Conservation (phyloP, 169 alveolate species). For the Cryptosporidium parvum region DNA sequence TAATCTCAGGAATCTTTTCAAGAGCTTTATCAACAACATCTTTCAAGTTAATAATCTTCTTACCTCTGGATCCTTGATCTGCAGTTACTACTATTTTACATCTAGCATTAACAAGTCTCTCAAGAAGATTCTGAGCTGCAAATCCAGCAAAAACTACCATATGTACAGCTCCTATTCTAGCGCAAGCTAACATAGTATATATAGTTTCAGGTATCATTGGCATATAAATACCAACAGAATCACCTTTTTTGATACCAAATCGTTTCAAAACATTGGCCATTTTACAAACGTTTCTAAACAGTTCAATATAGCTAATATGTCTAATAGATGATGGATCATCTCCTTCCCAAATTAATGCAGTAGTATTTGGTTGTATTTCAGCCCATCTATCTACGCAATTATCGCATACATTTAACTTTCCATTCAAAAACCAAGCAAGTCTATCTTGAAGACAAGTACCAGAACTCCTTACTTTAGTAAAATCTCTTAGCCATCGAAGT, state of each 20-base stretch:
- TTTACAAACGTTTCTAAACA: slow-evolving; percentile 85
- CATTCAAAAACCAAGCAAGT: slow-evolving; percentile 88
- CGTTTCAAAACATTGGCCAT: slow-evolving; percentile 91
- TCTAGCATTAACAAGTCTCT: slow-evolving; percentile 91
- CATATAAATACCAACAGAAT: slow-evolving; percentile 95
- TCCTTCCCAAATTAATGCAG: slow-evolving; percentile 91
- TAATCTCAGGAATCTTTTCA: slow-evolving; percentile 79
- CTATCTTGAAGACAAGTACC: slow-evolving; percentile 67
- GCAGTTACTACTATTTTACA: slow-evolving; percentile 89
- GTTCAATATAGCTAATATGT: slow-evolving; percentile 84
- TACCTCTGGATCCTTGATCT: slow-evolving; percentile 91
- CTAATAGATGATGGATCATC: slow-evolving; percentile 86
- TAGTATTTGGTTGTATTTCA: slow-evolving; percentile 84
- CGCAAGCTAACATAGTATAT: slow-evolving; percentile 95
- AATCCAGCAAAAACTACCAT: slow-evolving; percentile 98
- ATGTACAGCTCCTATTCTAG: slow-evolving; percentile 97
- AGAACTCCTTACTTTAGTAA: slow-evolving; percentile 31
- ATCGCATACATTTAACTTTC: slow-evolving; percentile 90
- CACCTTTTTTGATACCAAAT: slow-evolving; percentile 94
- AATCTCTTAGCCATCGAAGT: slow-evolving; percentile 65
- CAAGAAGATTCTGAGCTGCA: slow-evolving; percentile 93
- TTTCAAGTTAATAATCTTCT: slow-evolving; percentile 86
- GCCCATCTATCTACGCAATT: slow-evolving; percentile 95
- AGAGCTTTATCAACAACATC: slow-evolving; percentile 90
- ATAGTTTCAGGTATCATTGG: slow-evolving; percentile 95